Conservation (phyloP, 345 rosid species). For the Eucalyptus tenuipes region DNA sequence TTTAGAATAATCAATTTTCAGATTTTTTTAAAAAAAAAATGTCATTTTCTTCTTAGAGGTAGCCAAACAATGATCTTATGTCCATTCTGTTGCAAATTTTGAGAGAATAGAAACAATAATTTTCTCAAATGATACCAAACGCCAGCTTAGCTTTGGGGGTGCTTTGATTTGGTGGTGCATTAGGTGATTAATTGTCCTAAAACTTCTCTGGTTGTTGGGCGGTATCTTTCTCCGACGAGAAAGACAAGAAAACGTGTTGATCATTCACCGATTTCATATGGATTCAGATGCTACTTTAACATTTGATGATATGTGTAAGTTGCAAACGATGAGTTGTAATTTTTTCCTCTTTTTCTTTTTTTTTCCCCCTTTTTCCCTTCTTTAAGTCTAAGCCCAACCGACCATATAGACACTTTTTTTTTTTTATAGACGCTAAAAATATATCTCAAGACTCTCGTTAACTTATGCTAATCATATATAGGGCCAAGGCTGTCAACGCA, state of each 20-base stretch:
- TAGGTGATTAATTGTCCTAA: background rate
- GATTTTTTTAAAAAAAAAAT: background rate
- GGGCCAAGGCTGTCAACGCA: background rate
- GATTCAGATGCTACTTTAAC: background rate
- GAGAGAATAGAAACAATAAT: background rate
- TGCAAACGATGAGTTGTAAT: background rate
- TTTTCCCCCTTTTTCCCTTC: rapidly evolving
- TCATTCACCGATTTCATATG: background rate
- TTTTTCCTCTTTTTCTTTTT: background rate
- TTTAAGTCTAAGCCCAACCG: background rate
- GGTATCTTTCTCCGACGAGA: background rate
- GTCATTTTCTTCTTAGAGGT: background rate
- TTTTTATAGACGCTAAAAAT: background rate
- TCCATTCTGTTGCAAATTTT: background rate
- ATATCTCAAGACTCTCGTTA: background rate
- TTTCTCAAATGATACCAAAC: background rate
- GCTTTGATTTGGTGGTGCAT: background rate
- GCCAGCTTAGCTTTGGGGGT: background rate
- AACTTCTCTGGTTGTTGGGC: background rate
- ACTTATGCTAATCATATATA: background rate
- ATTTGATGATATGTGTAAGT: background rate
- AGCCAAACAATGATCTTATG: background rate
- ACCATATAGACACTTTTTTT: background rate
- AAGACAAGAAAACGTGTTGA: background rate
- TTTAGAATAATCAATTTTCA: background rate